Percentiles rank a stretch among this genome's conserved stretches.
Evolutionary conservation across 2,329 filamentous ascomycete genomes (phyloP).

Genomic region (Phaeosphaeriaceae sp.): DNA sequence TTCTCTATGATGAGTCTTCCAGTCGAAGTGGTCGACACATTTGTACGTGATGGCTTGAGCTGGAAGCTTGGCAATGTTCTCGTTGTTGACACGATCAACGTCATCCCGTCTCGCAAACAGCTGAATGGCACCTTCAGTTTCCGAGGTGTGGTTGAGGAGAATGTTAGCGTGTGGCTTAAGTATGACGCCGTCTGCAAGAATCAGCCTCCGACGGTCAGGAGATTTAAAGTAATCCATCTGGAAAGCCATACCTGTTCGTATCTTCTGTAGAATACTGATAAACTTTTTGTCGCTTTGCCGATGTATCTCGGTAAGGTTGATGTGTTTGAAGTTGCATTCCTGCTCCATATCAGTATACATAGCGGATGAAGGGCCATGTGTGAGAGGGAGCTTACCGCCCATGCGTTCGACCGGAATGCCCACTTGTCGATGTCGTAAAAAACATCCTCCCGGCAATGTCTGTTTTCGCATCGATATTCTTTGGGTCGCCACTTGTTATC

Average conservation of each 20-base stretch:
- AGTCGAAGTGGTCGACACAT: conserved; percentile 53
- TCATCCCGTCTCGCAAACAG: conserved; percentile 53
- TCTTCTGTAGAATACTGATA: conserved; percentile 63
- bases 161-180: conserved; percentile 47
- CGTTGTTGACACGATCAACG: conserved; percentile 42
- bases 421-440: conserved; percentile 63
- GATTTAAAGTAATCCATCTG: conserved; percentile 6
- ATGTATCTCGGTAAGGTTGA: conserved; percentile 63
- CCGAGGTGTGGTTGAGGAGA: conserved; percentile 55
- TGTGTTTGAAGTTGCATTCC: conserved; percentile 60
- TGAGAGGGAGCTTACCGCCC: conserved; percentile 42
- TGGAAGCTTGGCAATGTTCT: conserved; percentile 41
- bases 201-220: conserved; percentile 3
- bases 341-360: conserved; percentile 8
- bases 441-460: conserved; percentile 36
- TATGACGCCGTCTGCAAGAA: conserved; percentile 30
- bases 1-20: conserved; percentile 37
- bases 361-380: background rate
- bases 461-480: conserved; percentile 28
- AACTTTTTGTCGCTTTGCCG: conserved; percentile 64
- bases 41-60: conserved; percentile 32
- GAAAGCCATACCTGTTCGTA: conserved; percentile 51
- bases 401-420: conserved; percentile 65
- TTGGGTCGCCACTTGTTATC: conserved; percentile 12
- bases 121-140: conserved; percentile 53